Conservation (phyloP, 176 grass and related monocot genomes). For the Hyparrhenia diplandra region DNA sequence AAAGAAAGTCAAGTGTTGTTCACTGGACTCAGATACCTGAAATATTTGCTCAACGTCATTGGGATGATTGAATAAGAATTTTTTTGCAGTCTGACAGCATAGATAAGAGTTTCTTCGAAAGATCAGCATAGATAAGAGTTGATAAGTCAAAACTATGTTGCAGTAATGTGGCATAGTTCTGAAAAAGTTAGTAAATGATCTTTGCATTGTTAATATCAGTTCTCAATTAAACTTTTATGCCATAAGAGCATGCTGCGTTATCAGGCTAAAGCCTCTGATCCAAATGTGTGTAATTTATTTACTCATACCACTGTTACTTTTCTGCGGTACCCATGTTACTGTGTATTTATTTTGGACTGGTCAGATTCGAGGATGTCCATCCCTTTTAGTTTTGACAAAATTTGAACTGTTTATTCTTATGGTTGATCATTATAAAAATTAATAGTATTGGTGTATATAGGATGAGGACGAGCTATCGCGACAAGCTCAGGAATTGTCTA, state of each 20-base stretch:
- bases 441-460: slow-evolving; percentile 22
- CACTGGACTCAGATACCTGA: not conserved
- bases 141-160: not conserved
- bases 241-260: not conserved
- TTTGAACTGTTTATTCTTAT: not conserved
- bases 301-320: not conserved
- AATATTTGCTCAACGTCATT: not conserved
- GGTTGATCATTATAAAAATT: not conserved
- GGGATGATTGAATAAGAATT: not conserved
- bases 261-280: not conserved
- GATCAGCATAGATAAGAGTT: not conserved
- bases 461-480: slow-evolving; percentile 41
- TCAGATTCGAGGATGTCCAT: not conserved
- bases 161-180: not conserved
- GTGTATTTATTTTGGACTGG: not conserved
- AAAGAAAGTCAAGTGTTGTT: not conserved
- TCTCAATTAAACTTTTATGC: not conserved
- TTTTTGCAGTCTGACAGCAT: not conserved
- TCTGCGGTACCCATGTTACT: not conserved
- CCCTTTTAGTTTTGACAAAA: not conserved
- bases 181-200: not conserved
- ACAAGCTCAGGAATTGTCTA: not conserved
- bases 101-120: not conserved
- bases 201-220: not conserved
- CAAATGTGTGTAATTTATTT: not conserved